Conservation (phyloP, 1,284 basidiomycete genomes). For the Puccinia polysora region DNA sequence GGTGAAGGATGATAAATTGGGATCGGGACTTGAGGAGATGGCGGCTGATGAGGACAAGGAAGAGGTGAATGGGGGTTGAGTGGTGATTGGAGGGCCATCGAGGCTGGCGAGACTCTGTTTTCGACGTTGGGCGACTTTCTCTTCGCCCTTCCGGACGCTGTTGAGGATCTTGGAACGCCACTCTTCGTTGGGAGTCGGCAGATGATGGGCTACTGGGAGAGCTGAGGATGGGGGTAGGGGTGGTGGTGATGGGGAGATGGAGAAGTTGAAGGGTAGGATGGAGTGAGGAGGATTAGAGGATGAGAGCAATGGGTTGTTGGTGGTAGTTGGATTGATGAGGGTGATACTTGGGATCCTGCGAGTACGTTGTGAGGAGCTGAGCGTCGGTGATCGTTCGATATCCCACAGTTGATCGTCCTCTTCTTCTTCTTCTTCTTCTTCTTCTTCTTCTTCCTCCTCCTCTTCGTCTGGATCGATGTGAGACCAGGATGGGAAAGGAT, state of each 20-base stretch:
- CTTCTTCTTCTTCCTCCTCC: background rate
- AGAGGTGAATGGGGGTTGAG: background rate
- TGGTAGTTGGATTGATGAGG: background rate
- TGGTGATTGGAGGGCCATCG: background rate
- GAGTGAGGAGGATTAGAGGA: background rate
- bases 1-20: background rate
- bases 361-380: too few species aligned
- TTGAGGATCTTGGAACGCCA: slow-evolving; percentile 34
- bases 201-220: background rate
- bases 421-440: slow-evolving; percentile 7
- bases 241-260: background rate
- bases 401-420: slow-evolving; percentile 2
- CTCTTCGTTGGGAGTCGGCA: slow-evolving; percentile 26
- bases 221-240: too few species aligned
- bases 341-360: background rate
- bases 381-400: background rate
- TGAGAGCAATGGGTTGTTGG: background rate
- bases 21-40: background rate
- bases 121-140: slow-evolving; percentile 35
- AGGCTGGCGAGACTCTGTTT: slow-evolving; percentile 29
- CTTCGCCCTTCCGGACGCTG: slow-evolving; percentile 35
- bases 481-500: too few species aligned
- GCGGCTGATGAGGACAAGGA: background rate
- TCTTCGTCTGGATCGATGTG: background rate
- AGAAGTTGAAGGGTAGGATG: background rate